Base-by-base conservation (phyloP, 352 stramenopile genomes). In the Globisporangium heterothallicum region DNA sequence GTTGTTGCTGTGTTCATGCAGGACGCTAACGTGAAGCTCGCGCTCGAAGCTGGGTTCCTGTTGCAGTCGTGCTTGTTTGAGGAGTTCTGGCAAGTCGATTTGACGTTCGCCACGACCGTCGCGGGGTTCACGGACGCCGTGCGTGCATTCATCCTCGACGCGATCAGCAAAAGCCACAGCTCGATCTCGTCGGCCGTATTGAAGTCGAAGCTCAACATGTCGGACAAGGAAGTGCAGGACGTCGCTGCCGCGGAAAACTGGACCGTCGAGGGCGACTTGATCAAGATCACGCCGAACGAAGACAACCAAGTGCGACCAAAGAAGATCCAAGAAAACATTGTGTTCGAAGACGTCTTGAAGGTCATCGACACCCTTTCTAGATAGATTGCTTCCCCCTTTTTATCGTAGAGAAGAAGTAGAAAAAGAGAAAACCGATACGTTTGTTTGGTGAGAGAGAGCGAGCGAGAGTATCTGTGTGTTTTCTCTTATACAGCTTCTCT, bases 231-330 rank as follows among this genome's bases (percentile, higher is more conserved):
- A 32, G 66, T 92, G 16, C 42, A 70, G 38, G 61, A 66, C 19
- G 66, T 85, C 49, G 64, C 86, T 29, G 64, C 61, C 75, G 79
- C 73, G 4, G 73, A 90, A 57, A 69, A 87, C 41, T 94, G 84
- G 84, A 78, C 75, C 26, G 21, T 86, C 45, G 65, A 75, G 40
- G 72, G 59, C 47, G 68, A 75, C 30, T 7, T 84, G 16, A 66
- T 85, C 26, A 68, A 79, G 35, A 68, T 94, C 52, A 72, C 61
- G 48, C 53, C 67, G 40, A 94, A 91, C 64, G 73, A 83, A 41
- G 70, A 87, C 59, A 94, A 94, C 74, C 77, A 91, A 64, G 84
- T 92, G 71, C 84, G 84, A 66, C 81, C 79, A 38, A 90, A 86
- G 64, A 92, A 92, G 66, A 66, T 94, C 41, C 81, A 91, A 66